Conservation (phyloP, 768 basidiomycete genomes). For the Tricholoma terreum region DNA sequence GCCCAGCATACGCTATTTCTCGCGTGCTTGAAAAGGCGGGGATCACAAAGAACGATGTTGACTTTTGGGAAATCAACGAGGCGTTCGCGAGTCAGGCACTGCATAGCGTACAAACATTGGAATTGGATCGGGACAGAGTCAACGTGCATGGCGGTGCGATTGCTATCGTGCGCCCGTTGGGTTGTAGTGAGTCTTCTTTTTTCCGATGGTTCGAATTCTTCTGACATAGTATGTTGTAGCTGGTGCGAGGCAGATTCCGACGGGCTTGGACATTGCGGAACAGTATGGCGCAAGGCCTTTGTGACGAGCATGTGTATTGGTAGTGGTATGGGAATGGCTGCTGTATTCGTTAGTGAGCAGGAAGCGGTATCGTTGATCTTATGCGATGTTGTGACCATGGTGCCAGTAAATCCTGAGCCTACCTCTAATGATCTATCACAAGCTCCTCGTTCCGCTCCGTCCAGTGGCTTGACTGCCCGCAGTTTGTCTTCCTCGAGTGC, state of each 20-base stretch:
- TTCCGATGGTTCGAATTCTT: too few relatives aligned
- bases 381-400: too few relatives aligned
- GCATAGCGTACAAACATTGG: slow-evolving; percentile 65
- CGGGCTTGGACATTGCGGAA: slow-evolving; percentile 78
- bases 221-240: slow-evolving; percentile 36
- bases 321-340: slow-evolving; percentile 89
- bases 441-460: too few relatives aligned
- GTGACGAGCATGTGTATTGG: slow-evolving; percentile 92
- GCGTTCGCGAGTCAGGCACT: slow-evolving; percentile 86
- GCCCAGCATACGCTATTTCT: slow-evolving; percentile 81
- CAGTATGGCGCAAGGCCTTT: slow-evolving; percentile 72
- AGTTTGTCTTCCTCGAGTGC: too few relatives aligned
- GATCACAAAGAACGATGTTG: slow-evolving; percentile 66
- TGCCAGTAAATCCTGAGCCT: too few relatives aligned
- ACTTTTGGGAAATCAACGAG: slow-evolving; percentile 92
- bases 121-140: slow-evolving; percentile 75
- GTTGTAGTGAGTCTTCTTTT: slow-evolving; percentile 57
- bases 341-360: slow-evolving; percentile 82
- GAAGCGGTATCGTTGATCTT: too few relatives aligned
- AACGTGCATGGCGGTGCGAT: too few relatives aligned
- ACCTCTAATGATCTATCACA: too few relatives aligned
- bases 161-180: too few relatives aligned
- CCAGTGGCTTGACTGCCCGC: too few relatives aligned
- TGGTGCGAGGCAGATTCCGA: slow-evolving; percentile 85
- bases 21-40: slow-evolving; percentile 60